Evolutionary conservation across 495 filamentous ascomycete genomes (phyloP), one percentile per base, ranked within the genome.

Genomic region (Durotheca rogersii): DNA sequence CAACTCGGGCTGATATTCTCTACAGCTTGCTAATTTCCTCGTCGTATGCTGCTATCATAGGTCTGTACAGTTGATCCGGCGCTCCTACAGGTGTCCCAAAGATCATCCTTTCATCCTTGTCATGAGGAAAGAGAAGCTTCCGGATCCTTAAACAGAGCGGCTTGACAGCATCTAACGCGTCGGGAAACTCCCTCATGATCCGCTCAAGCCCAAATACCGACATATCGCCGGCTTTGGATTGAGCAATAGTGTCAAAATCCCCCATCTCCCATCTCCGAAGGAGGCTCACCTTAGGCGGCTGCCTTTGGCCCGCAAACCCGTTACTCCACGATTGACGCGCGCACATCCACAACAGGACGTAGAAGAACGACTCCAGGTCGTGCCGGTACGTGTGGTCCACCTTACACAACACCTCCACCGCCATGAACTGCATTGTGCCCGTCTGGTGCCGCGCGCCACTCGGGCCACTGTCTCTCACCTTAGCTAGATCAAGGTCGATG

Each of bases 401-500:
- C 17, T 48, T 43, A 40, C 47, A 7, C 38, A 70, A 52, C 23
- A 71, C 56, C 46, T 67, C 42, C 34, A 71, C 59, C 11, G 68
- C 67, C 32, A 71, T 60, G 34, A 61, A 62, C 20, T 50, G 19
- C 21, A 50, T 43, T 0, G 52, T 58, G 4, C 42, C 25, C 6
- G 41, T 58, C 23, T 19, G 27, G 16, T 48, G 41, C 1, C 6
- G 38, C 4, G 12, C 51, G 17, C 41, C 41, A 35, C 27, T 59
- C 11, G 31, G 53, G 34, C 16, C 39, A 39, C 38, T 40, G 41
- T 41, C 46, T 20, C 47, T 38, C 44, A 61, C 60, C 38, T 64
- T 64, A 0, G 40, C 60, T 9, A 67, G 41, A 44, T 71, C 66
- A 25, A 71, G 43, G 53, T 69, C 66, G 53, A 68, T 72, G 37